Percentiles rank a stretch among this genome's conserved stretches.
Evolutionary conservation across 192 early-diverging fungal species (phyloP).

Genomic region (Pilaira anomala): DNA sequence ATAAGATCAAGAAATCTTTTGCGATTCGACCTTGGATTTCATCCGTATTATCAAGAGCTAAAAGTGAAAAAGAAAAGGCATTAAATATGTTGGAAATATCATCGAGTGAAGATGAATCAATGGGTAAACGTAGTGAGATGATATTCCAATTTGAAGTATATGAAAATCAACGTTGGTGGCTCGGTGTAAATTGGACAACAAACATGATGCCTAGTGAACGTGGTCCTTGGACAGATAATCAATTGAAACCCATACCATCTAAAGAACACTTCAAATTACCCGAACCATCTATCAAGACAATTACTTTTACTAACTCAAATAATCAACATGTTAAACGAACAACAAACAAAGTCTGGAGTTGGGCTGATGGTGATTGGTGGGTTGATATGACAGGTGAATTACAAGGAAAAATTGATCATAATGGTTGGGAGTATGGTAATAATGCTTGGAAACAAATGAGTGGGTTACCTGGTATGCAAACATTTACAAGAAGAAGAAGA

Average conservation of each 20-base stretch:
- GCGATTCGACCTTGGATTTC: conserved; percentile 4
- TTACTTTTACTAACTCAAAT: conserved; percentile 13
- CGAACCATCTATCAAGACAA: conserved; percentile 6
- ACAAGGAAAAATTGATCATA: conserved; percentile 37
- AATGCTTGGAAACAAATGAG: conserved; percentile 51
- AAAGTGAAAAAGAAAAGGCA: conserved; percentile 18
- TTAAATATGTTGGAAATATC: not conserved
- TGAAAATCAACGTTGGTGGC: conserved; percentile 49
- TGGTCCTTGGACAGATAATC: conserved; percentile 46
- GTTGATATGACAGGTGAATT: conserved; percentile 39
- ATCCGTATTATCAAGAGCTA: conserved; percentile 19
- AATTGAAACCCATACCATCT: conserved; percentile 43
- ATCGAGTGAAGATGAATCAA: not conserved
- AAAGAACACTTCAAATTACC: conserved; percentile 50
- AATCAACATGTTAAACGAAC: conserved; percentile 13
- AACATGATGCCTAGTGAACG: conserved; percentile 57
- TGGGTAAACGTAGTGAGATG: conserved; percentile 19
- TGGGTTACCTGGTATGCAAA: conserved; percentile 41
- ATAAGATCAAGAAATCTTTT: not conserved
- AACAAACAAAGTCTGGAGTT: conserved; percentile 49
- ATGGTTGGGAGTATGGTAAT: conserved; percentile 57
- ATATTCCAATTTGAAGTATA: conserved; percentile 36
- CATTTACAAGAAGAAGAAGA: conserved; percentile 51
- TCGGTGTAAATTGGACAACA: conserved; percentile 55
- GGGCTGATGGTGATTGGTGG: conserved; percentile 52